Evolutionary conservation across 345 rosid species (phyloP).

Genomic region (Hypericum androsaemum): DNA sequence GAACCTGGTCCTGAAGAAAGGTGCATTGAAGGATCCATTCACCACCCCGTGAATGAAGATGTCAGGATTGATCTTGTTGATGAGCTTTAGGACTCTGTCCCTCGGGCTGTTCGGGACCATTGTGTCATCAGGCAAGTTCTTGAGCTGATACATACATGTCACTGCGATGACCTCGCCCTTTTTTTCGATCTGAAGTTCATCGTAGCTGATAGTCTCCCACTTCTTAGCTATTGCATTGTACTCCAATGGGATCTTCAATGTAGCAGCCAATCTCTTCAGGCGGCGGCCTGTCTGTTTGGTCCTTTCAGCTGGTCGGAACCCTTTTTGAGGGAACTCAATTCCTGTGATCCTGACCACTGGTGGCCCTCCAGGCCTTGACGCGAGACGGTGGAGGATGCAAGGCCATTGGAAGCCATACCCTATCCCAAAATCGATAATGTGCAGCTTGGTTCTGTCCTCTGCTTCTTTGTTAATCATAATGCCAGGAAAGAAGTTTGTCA

Average conservation of each 20-base stretch:
- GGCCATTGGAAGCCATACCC: slow-evolving; percentile 23
- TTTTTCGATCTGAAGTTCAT: slow-evolving; percentile 16
- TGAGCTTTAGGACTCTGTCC: slow-evolving; percentile 7
- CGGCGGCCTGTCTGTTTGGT: slow-evolving; percentile 18
- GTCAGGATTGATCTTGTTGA: slow-evolving; percentile 11
- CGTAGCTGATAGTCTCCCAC: slow-evolving; percentile 20
- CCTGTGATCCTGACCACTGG: slow-evolving; percentile 20
- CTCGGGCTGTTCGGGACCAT: slow-evolving; percentile 13
- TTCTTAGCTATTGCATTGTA: slow-evolving; percentile 19
- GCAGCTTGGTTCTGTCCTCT: slow-evolving; percentile 10
- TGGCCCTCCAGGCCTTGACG: slow-evolving; percentile 17
- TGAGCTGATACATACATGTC: slow-evolving; percentile 15
- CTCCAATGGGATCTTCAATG: slow-evolving; percentile 15
- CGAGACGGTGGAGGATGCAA: slow-evolving; percentile 14
- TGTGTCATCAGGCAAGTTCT: slow-evolving; percentile 21
- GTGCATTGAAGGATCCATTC: slow-evolving; percentile 19
- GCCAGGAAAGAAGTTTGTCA: slow-evolving; percentile 11
- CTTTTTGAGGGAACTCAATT: slow-evolving; percentile 21
- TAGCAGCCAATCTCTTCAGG: slow-evolving; percentile 13
- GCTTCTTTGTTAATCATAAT: slow-evolving; percentile 1
- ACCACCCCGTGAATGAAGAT: slow-evolving; percentile 18
- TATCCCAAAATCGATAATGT: slow-evolving; percentile 21
- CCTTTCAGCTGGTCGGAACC: slow-evolving; percentile 22
- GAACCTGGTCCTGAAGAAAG: slow-evolving; percentile 18
- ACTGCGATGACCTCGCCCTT: slow-evolving; percentile 14